phyloP scores from a whole-genome alignment of 2,329 filamentous ascomycete species.

The Podosphaera xanthii region DNA sequence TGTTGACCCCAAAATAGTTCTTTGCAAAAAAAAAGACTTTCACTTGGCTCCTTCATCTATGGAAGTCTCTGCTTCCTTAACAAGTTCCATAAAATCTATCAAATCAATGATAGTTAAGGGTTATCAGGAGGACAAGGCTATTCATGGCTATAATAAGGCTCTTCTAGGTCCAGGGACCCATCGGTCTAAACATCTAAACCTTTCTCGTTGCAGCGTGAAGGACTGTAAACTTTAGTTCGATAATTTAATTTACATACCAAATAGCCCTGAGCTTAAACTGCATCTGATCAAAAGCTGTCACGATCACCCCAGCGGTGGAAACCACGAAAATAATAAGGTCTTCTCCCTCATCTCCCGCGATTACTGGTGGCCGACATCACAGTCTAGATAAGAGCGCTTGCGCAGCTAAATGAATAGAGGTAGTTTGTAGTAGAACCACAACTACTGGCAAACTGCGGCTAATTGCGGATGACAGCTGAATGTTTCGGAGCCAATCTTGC shows the following conservation, averaged over 20 bases:
- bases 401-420: too few relatives aligned
- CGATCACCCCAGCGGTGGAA: background rate
- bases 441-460: too few relatives aligned
- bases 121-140: background rate
- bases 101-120: background rate
- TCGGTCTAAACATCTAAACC: background rate
- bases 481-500: too few relatives aligned
- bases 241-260: background rate
- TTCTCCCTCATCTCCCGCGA: too few relatives aligned
- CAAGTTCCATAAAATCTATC: background rate
- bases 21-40: background rate
- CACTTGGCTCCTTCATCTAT: too few relatives aligned
- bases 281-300: background rate
- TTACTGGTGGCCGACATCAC: too few relatives aligned
- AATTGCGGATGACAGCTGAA: too few relatives aligned
- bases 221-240: background rate
- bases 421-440: too few relatives aligned
- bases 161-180: background rate
- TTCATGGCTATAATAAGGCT: background rate
- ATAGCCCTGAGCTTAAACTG: background rate
- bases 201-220: background rate
- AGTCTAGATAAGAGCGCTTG: too few relatives aligned
- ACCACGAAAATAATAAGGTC: background rate
- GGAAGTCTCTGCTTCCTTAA: too few relatives aligned
- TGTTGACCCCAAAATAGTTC: background rate